Evolutionary conservation across 306 rosid species (phyloP).

Genomic region (Inga laurina): DNA sequence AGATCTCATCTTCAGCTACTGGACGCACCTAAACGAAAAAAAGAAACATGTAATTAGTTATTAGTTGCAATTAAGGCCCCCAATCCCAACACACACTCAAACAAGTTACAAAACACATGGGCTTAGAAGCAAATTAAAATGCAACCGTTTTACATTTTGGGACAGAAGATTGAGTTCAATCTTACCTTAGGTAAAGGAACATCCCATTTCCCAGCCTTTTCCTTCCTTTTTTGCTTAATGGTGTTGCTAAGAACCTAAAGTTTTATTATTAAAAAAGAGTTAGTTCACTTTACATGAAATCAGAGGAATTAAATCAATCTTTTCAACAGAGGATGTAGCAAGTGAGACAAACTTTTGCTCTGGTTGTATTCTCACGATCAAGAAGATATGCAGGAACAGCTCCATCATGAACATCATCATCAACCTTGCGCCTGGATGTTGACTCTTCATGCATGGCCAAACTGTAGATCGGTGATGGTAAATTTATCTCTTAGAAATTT

Average conservation of each 20-base stretch:
- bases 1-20: constrained; percentile 82
- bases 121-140: neutral
- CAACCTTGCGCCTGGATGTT: constrained; percentile 72
- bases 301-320: neutral
- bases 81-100: neutral
- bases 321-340: neutral
- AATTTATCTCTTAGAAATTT: neutral
- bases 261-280: neutral
- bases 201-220: constrained; percentile 98
- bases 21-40: constrained; percentile 58
- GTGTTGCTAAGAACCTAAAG: constrained; percentile 86
- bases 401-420: constrained; percentile 82
- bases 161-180: neutral
- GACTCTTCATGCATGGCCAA: constrained; percentile 92
- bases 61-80: neutral
- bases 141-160: neutral
- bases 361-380: constrained; percentile 85
- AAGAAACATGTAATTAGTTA: neutral
- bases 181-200: constrained; percentile 90
- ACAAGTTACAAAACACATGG: neutral
- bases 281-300: constrained; percentile 16
- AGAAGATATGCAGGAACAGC: constrained; percentile 82
- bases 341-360: constrained; percentile 63
- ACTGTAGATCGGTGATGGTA: constrained; percentile 35
- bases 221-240: constrained; percentile 91